A percentile compares a stretch with the other conserved stretches of the same genome.
Evolutionary conservation across 768 basidiomycete genomes (phyloP).

Genomic region (Boletus reticuloceps): DNA sequence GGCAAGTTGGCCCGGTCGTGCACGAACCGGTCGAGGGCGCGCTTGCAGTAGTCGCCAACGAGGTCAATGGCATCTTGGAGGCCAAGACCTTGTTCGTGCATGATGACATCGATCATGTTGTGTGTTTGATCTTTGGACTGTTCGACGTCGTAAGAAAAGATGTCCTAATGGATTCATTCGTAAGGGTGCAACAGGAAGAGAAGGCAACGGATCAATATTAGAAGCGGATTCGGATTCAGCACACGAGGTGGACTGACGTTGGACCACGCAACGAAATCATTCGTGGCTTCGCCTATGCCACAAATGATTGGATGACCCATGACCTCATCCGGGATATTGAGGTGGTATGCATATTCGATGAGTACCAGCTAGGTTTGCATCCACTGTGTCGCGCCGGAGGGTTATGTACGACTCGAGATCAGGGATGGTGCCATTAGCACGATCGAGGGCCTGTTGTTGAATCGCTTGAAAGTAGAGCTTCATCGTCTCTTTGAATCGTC

Average conservation of each 20-base stretch:
- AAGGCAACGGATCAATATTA: neutral
- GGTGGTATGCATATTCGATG: conserved; percentile 78
- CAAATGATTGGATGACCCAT: conserved; percentile 71
- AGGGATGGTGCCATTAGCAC: conserved; percentile 57
- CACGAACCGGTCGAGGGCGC: conserved; percentile 69
- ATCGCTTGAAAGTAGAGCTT: conserved; percentile 81
- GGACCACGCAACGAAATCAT: conserved; percentile 84
- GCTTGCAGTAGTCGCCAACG: conserved; percentile 71
- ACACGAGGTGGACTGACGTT: conserved; percentile 52
- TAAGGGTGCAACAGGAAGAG: neutral
- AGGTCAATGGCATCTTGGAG: conserved; percentile 74
- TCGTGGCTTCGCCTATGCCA: conserved; percentile 69
- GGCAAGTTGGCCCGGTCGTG: conserved; percentile 47
- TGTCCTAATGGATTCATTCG: conserved; percentile 47
- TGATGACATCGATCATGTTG: conserved; percentile 81
- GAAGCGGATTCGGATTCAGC: neutral
- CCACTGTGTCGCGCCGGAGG: conserved; percentile 79
- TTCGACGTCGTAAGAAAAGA: conserved; percentile 85
- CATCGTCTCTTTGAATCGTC: conserved; percentile 76
- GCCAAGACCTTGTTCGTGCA: conserved; percentile 67
- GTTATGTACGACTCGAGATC: conserved; percentile 80
- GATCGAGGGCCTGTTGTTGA: conserved; percentile 69
- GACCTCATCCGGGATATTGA: conserved; percentile 77
- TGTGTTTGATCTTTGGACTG: conserved; percentile 80
- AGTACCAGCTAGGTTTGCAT: conserved; percentile 79